These are phyloP conservation scores for Aplosporella prunicola DNA, from an alignment of 2,329 filamentous ascomycete genomes.

Conservation along the genomic window DNA sequence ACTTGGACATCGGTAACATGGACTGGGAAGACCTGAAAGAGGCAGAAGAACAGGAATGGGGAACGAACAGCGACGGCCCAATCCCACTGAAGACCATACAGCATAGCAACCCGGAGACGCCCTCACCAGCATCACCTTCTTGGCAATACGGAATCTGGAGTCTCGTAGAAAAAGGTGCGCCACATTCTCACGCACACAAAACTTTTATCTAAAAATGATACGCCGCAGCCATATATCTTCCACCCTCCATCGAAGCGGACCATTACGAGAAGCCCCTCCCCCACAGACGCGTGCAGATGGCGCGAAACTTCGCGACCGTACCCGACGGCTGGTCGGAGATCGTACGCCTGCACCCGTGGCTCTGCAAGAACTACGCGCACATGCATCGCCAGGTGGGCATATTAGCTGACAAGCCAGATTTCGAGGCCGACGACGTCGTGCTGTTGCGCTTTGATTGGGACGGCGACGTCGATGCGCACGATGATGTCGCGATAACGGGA, in stretches of 20 bases:
- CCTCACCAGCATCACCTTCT: not conserved
- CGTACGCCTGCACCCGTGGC: not conserved
- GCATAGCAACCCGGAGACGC: too few species aligned
- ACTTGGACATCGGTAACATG: not conserved
- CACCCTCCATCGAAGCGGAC: too few species aligned
- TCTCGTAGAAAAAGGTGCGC: not conserved
- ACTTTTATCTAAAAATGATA: too few species aligned
- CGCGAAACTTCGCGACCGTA: not conserved
- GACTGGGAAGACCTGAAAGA: constrained; percentile 1
- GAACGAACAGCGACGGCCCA: not conserved
- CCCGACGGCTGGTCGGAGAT: not conserved
- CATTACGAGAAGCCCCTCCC: too few species aligned
- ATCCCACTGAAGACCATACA: not conserved
- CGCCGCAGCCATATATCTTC: too few species aligned
- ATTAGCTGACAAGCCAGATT: not conserved
- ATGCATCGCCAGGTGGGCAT: not conserved
- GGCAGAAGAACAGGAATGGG: not conserved
- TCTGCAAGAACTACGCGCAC: not conserved
- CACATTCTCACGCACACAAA: too few species aligned
- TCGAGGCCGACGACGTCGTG: not conserved
- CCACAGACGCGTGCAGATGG: not conserved
- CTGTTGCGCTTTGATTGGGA: not conserved
- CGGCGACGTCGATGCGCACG: not conserved
- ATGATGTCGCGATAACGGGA: not conserved
- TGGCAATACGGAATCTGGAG: constrained; percentile 1